Evolutionary conservation across 345 rosid species (phyloP).

Genomic region (Draba incana): DNA sequence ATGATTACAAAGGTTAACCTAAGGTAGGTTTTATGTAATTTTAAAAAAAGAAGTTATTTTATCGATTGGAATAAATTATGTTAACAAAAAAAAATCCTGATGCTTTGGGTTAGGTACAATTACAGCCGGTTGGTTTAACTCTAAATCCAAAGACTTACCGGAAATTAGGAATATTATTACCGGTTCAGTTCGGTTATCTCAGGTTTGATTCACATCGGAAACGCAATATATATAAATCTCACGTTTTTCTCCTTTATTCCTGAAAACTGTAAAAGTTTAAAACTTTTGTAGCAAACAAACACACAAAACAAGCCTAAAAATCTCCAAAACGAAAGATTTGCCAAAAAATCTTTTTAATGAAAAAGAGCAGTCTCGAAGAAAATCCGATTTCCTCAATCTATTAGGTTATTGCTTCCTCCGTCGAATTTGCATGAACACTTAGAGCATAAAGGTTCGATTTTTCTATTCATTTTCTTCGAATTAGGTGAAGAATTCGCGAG

Average conservation of each 20-base stretch:
- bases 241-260: neutral
- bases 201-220: neutral
- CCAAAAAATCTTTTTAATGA: slow-evolving; percentile 32
- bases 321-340: slow-evolving; percentile 24
- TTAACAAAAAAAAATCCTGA: neutral
- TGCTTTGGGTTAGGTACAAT: neutral
- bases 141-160: neutral
- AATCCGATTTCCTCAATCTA: slow-evolving; percentile 19
- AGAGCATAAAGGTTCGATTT: slow-evolving; percentile 4
- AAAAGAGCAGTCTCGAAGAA: slow-evolving; percentile 11
- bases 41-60: too few relatives aligned
- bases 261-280: slow-evolving; percentile 20
- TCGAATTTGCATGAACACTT: slow-evolving; percentile 41
- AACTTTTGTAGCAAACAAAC: slow-evolving; percentile 17
- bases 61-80: too few relatives aligned
- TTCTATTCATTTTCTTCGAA: neutral
- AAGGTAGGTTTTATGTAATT: too few relatives aligned
- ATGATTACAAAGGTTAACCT: too few relatives aligned
- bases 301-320: slow-evolving; percentile 7
- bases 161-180: neutral
- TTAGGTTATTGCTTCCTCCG: slow-evolving; percentile 15
- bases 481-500: neutral
- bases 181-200: slow-evolving; percentile 10
- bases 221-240: too few relatives aligned
- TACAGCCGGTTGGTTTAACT: neutral